phyloP scores from a whole-genome alignment of 2,329 filamentous ascomycete species.

The Fusarium vanettenii region DNA sequence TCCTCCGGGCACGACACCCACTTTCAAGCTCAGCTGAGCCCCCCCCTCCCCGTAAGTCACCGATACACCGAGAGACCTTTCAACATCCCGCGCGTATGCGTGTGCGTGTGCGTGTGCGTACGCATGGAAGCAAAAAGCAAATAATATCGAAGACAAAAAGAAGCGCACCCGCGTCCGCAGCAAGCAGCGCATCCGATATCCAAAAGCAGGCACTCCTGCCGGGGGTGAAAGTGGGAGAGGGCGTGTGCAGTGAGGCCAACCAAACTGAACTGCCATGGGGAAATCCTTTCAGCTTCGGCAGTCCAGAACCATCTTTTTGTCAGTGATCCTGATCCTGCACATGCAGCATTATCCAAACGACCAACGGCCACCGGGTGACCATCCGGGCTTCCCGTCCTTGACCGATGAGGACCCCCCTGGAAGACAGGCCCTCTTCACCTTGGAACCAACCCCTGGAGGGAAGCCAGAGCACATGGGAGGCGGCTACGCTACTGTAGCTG shows the following conservation, averaged over 20 bases:
- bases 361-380: neutral
- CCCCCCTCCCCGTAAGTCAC: neutral
- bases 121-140: neutral
- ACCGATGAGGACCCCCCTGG: neutral
- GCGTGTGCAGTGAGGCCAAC: slow-evolving; percentile 3
- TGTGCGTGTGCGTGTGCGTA: neutral
- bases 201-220: neutral
- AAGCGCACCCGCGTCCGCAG: neutral
- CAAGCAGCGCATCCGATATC: slow-evolving; percentile 5
- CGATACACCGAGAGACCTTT: neutral
- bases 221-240: neutral
- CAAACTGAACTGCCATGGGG: neutral
- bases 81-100: neutral
- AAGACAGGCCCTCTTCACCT: neutral
- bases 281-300: slow-evolving; percentile 2
- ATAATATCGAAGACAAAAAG: neutral
- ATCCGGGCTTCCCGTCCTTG: neutral
- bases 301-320: neutral
- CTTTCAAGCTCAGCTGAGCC: neutral
- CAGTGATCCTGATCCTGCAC: neutral
- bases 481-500: slow-evolving; percentile 4
- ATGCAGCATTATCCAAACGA: neutral
- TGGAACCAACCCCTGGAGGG: neutral
- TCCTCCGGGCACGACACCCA: neutral
- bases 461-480: neutral